Evolutionary conservation across 2,329 filamentous ascomycete genomes (phyloP).

Genomic region (Fusarium citri): DNA sequence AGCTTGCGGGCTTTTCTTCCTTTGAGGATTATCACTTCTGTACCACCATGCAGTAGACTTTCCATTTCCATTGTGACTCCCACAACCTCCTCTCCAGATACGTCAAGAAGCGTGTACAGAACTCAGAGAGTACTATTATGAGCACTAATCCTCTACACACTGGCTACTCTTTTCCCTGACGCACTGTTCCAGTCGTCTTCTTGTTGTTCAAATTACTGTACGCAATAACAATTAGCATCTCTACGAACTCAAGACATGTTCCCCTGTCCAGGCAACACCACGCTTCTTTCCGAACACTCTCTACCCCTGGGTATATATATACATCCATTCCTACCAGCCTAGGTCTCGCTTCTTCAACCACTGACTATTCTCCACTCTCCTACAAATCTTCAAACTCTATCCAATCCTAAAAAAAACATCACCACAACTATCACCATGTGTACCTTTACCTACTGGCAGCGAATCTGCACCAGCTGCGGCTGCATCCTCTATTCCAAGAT

Average conservation of each 20-base stretch:
- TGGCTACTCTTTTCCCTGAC: not conserved
- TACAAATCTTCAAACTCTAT: not conserved
- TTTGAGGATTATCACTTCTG: too few relatives aligned
- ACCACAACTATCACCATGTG: not conserved
- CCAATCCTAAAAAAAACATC: not conserved
- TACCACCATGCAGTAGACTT: not conserved
- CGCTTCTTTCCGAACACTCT: too few relatives aligned
- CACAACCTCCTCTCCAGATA: not conserved
- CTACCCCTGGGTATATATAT: not conserved
- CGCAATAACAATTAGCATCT: fast-evolving
- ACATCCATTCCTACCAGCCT: too few relatives aligned
- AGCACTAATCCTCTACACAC: not conserved
- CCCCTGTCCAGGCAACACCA: not conserved
- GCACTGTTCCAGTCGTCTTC: not conserved
- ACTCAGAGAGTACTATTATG: not conserved
- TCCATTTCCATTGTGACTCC: not conserved
- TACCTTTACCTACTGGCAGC: not conserved
- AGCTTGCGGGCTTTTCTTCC: too few relatives aligned
- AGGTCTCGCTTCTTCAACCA: not conserved
- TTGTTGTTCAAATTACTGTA: not conserved
- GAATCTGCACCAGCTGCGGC: not conserved
- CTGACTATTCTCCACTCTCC: not conserved
- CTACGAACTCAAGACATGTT: not conserved
- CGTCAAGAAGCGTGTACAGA: fast-evolving
- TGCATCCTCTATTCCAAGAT: not conserved